phyloP scores from a whole-genome alignment of 2,329 filamentous ascomycete species.

The Nectriaceae sp. region DNA sequence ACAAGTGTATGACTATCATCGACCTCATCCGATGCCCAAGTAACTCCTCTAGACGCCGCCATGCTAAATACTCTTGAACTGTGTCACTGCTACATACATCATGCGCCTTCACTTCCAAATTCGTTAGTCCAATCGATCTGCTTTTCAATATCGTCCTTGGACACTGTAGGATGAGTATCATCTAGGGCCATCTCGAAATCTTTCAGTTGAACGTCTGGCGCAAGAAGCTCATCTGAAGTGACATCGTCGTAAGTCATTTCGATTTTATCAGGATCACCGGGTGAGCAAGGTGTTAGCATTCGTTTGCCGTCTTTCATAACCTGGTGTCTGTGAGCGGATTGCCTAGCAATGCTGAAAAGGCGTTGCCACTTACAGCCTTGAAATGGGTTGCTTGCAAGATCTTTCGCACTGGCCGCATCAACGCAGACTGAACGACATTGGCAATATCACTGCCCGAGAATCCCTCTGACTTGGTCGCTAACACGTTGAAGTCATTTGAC shows the following conservation, averaged over 20 bases:
- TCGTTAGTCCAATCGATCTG: slow-evolving; percentile 95
- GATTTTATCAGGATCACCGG: slow-evolving; percentile 79
- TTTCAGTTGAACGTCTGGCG: slow-evolving; percentile 83
- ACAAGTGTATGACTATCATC: slow-evolving; percentile 16
- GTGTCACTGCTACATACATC: slow-evolving; percentile 13
- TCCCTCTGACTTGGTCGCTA: slow-evolving; percentile 84
- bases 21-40: slow-evolving; percentile 16
- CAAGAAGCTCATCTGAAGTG: slow-evolving; percentile 79
- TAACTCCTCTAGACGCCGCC: slow-evolving; percentile 34
- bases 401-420: slow-evolving; percentile 97
- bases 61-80: slow-evolving; percentile 24
- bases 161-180: slow-evolving; percentile 86
- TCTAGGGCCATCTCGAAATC: slow-evolving; percentile 95
- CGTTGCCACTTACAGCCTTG: slow-evolving; percentile 68
- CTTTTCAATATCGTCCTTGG: slow-evolving; percentile 76
- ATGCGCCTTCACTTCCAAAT: slow-evolving; percentile 87
- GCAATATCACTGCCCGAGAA: slow-evolving; percentile 96
- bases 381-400: slow-evolving; percentile 98
- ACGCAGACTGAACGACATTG: slow-evolving; percentile 91
- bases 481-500: slow-evolving; percentile 73
- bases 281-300: slow-evolving; percentile 88
- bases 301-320: slow-evolving; percentile 67
- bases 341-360: neutral
- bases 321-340: slow-evolving; percentile 41
- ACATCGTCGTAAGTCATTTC: slow-evolving; percentile 96